Evolutionary conservation across 495 filamentous ascomycete species (phyloP).

Genomic region (Penicillium silybi): DNA sequence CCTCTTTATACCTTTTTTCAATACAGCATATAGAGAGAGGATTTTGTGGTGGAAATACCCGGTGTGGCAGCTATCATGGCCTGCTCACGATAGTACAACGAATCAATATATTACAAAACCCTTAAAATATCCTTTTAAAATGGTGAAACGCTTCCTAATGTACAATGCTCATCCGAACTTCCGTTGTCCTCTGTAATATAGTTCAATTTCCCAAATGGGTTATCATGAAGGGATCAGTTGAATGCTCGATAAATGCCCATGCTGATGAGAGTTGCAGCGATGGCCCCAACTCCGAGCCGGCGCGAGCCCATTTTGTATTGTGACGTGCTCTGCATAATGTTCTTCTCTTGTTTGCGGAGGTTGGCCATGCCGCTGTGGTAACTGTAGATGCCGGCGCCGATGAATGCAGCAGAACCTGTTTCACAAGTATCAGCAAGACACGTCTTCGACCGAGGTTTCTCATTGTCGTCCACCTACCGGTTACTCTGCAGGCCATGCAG

Average conservation of each 20-base stretch:
- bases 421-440: conserved; percentile 7
- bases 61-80: conserved; percentile 32
- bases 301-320: conserved; percentile 75
- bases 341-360: conserved; percentile 62
- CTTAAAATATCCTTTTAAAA: neutral
- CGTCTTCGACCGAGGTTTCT: neutral
- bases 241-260: conserved; percentile 61
- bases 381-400: conserved; percentile 86
- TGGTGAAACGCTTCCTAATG: neutral
- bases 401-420: conserved; percentile 74
- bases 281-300: conserved; percentile 63
- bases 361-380: conserved; percentile 77
- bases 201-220: neutral
- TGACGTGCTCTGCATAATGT: conserved; percentile 65
- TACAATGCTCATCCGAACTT: neutral
- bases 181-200: neutral
- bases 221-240: conserved; percentile 35
- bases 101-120: conserved; percentile 23
- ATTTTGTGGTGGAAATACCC: conserved; percentile 41
- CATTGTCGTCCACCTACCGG: conserved; percentile 42
- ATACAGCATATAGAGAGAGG: conserved; percentile 39
- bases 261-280: conserved; percentile 64
- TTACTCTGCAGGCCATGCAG: conserved; percentile 63
- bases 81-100: conserved; percentile 22
- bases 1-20: conserved; percentile 9